phyloP scores from a whole-genome alignment of 1,284 basidiomycete species.

The Anthracocystis panici-leucophaei region DNA sequence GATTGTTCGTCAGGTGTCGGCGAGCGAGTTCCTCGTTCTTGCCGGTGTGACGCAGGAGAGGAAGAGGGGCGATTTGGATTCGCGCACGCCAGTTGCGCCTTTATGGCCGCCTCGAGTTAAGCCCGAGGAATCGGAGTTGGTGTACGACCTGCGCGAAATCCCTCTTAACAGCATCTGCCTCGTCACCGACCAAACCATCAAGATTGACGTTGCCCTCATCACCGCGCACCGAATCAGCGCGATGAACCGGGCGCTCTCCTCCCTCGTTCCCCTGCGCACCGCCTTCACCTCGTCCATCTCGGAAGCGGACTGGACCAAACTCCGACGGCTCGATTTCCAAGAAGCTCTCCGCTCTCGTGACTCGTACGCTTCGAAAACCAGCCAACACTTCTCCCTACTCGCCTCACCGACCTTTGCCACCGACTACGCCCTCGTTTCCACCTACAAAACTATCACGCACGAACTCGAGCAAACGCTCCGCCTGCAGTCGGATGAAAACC shows the following conservation, averaged over 20 bases:
- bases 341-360: slow-evolving; percentile 80
- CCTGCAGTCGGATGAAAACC: slow-evolving; percentile 81
- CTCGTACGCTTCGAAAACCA: slow-evolving; percentile 70
- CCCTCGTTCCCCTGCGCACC: slow-evolving; percentile 28
- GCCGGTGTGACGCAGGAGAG: slow-evolving; percentile 75
- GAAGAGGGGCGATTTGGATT: slow-evolving; percentile 72
- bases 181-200: slow-evolving; percentile 79
- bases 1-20: slow-evolving; percentile 78
- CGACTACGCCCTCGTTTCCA: slow-evolving; percentile 82
- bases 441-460: slow-evolving; percentile 78
- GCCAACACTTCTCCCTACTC: slow-evolving; percentile 32
- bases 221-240: slow-evolving; percentile 75
- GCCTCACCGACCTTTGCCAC: slow-evolving; percentile 75
- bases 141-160: slow-evolving; percentile 80
- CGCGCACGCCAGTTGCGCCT: slow-evolving; percentile 15
- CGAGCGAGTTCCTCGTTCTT: slow-evolving; percentile 78
- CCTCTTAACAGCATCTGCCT: slow-evolving; percentile 82
- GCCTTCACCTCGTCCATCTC: slow-evolving; percentile 10
- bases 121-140: slow-evolving; percentile 46
- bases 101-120: slow-evolving; percentile 39
- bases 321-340: slow-evolving; percentile 91
- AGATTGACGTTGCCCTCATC: slow-evolving; percentile 70
- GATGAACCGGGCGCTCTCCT: slow-evolving; percentile 71
- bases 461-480: slow-evolving; percentile 74
- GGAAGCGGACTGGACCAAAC: slow-evolving; percentile 80